Evolutionary conservation across 306 rosid species (phyloP), one percentile per base, ranked within the genome.

Genomic region (Cicer yamashitae): DNA sequence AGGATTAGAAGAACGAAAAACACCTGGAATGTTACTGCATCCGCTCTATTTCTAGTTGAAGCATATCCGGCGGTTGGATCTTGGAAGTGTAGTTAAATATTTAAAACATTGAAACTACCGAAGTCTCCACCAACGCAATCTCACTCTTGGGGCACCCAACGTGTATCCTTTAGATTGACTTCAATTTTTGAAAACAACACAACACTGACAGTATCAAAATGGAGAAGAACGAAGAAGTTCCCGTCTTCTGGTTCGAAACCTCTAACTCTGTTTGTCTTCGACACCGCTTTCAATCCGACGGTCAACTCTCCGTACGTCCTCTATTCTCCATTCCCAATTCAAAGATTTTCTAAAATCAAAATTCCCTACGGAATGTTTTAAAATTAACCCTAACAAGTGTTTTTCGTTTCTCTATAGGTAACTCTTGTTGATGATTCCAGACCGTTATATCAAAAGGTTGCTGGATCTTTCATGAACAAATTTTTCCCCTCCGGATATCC

Each of bases 401-500:
- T 46, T 71, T 75, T 61, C 50, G 15, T 38, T 56, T 60, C 56
- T 73, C 17, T 65, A 34, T 67, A 88, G 96, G 90, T 79, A 63
- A 77, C 73, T 73, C 61, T 89, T 60, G 85, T 92, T 70, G 82
- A 89, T 85, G 98, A 92, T 80, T 85, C 92, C 41, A 85, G 96
- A 71, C 86, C 97, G 6, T 71, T 84, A 11, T 71, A 75, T 69
- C 88, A 81, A 12, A 91, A 77, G 79, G 59, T 84, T n/a, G 96
- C 67, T 37, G 92, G 87, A 39, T 88, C 91, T 15, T 92, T 94
- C 81, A 84, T 85, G 64, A 85, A 81, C 76, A 92, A 85, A 12
- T 90, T 94, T 87, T 92, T 90, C 40, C 99, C 99, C 43, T 92
- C 96, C 1, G 99, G 96, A 76, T 92, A 94, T 77, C 99, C 98